These are phyloP conservation scores for Sporisorium graminicola DNA, from an alignment of 1,284 basidiomycete genomes.

Conservation along the genomic window DNA sequence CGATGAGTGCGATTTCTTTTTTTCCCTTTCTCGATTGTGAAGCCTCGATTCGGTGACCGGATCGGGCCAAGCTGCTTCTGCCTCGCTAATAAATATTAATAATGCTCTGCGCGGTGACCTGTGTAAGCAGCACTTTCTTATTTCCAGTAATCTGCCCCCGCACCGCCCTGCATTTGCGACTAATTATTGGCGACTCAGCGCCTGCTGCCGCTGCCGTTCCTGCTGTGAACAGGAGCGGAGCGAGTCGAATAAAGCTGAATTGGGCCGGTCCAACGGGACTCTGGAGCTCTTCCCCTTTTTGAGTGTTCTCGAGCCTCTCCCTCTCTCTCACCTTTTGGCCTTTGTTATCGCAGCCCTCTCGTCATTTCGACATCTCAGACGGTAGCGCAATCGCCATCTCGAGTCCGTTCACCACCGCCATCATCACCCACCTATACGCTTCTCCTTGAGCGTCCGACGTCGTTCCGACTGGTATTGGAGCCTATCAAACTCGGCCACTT, in stretches of 20 bases:
- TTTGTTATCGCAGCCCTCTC: neutral
- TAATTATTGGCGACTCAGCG: neutral
- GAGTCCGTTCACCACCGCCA: neutral
- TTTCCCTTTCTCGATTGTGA: no score
- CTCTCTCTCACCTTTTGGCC: neutral
- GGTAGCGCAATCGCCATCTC: neutral
- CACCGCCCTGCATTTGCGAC: slow-evolving; percentile 5
- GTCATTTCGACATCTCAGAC: neutral
- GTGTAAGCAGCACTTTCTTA: neutral
- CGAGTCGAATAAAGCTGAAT: neutral
- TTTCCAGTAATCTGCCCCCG: neutral
- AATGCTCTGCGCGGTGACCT: neutral
- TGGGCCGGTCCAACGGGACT: neutral
- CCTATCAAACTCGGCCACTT: neutral
- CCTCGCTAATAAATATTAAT: neutral
- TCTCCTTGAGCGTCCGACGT: neutral
- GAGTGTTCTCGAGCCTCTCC: slow-evolving; percentile 4
- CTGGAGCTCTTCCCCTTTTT: neutral
- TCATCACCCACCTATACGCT: neutral
- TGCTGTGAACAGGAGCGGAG: neutral
- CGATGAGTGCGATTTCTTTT: slow-evolving; percentile 6
- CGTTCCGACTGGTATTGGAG: neutral
- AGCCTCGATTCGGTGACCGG: no score
- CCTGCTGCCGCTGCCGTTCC: neutral
- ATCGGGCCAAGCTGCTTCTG: neutral